Evolutionary conservation across 2,329 filamentous ascomycete species (phyloP), one percentile per base, ranked within the genome.

Genomic region (Domatiomyces catenatus): DNA sequence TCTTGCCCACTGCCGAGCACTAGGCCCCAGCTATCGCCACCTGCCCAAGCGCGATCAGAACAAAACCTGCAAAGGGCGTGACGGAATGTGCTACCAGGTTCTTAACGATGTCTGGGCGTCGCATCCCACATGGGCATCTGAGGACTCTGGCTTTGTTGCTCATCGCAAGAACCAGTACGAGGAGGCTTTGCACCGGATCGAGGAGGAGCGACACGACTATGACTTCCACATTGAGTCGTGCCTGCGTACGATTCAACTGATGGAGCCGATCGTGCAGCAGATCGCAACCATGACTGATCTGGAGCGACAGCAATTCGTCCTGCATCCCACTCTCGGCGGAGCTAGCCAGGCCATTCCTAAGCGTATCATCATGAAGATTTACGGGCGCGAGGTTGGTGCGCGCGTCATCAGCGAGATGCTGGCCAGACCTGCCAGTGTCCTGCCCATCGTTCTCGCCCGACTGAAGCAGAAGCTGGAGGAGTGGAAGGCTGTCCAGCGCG

Each of bases 31-130:
- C 67, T 98, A 98, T 67, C 83, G 92, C 50, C 74, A 96, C 24
- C 74, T 98, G 7, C 92, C 92, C 0, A 92, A 90, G 68, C 75
- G 88, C 50, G 92, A 96, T 65, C 83, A 88, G 8, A 80, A 92
- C 53, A 93, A 94, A 70, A 80, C 84, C 0, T 98, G 92, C 70
- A 92, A 86, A 62, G 92, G 92, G 8, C 84, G 92, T 45, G 92
- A 98, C 63, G 88, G 94, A 65, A 81, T 98, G 59, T 98, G 92
- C 69, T 83, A 86, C 58, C 83, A 84, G 20, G 90, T 98, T 0
- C 74, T 98, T 50, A 98, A 98, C 58, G 92, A 98, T 60, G 86
- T 95, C 59, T 98, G 92, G 92, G 92, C 92, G 1, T 96, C 90
- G 22, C 92, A 98, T 68, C 92, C 92, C 2, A 98, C 92, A 0